A percentile compares a stretch with the other conserved stretches of the same genome.
Evolutionary conservation across 1,284 basidiomycete species (phyloP).

Genomic region (Trametes polyzona): DNA sequence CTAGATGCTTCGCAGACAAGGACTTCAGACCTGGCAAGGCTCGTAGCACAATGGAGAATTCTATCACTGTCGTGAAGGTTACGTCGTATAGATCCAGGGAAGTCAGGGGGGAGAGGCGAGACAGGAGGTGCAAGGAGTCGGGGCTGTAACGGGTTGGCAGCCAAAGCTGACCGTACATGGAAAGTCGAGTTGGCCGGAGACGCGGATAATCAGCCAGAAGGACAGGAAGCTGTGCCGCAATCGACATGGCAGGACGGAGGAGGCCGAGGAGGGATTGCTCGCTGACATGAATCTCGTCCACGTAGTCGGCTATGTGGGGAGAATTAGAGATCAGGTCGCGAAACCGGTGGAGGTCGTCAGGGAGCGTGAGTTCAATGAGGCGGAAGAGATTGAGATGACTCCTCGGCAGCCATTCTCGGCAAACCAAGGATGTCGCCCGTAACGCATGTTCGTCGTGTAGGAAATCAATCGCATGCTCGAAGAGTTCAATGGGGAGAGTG

Average conservation of each 20-base stretch:
- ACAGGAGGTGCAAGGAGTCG: slow-evolving; percentile 13
- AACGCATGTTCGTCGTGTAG: slow-evolving; percentile 21
- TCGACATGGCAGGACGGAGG: slow-evolving; percentile 15
- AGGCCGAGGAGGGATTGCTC: slow-evolving; percentile 20
- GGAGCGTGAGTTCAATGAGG: slow-evolving; percentile 12
- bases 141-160: slow-evolving; percentile 16
- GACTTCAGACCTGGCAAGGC: slow-evolving; percentile 4
- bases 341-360: slow-evolving; percentile 13
- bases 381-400: slow-evolving; percentile 27
- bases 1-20: slow-evolving; percentile 10
- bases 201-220: slow-evolving; percentile 2
- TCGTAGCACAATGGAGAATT: slow-evolving; percentile 17
- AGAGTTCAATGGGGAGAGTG: slow-evolving; percentile 21
- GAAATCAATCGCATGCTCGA: slow-evolving; percentile 25
- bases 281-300: slow-evolving; percentile 22
- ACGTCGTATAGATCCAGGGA: slow-evolving; percentile 19
- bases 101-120: slow-evolving; percentile 14
- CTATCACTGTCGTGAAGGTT: slow-evolving; percentile 17
- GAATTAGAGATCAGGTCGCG: slow-evolving; percentile 7
- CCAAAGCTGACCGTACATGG: slow-evolving; percentile 18
- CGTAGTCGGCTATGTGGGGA: slow-evolving; percentile 13
- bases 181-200: slow-evolving; percentile 2
- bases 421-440: slow-evolving; percentile 19
- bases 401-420: slow-evolving; percentile 21
- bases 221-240: slow-evolving; percentile 13